phyloP scores from a whole-genome alignment of 2,329 filamentous ascomycete genomes.

The Exserohilum turcica region DNA sequence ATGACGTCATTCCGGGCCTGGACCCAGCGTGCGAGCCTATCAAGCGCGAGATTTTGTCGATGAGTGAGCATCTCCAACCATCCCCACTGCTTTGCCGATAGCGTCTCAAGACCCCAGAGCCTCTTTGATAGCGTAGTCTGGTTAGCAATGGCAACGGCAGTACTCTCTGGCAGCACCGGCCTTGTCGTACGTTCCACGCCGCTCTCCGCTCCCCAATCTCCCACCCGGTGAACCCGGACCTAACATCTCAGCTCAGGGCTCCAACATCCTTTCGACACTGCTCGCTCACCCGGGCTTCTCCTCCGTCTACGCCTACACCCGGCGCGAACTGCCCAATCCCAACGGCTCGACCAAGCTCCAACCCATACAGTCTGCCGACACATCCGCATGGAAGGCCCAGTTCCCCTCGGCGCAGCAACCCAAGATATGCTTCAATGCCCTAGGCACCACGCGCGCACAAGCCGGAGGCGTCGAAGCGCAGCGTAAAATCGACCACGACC shows the following conservation, averaged over 20 bases:
- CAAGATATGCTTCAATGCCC: conserved; percentile 71
- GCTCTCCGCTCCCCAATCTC: not conserved
- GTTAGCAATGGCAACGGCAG: conserved; percentile 55
- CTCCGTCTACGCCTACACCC: conserved; percentile 67
- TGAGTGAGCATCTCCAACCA: not conserved
- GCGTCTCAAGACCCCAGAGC: not conserved
- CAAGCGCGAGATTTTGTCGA: not conserved
- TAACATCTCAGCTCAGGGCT: conserved; percentile 58
- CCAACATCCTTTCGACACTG: conserved; percentile 70
- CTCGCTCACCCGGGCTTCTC: conserved; percentile 60
- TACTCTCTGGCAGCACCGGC: conserved; percentile 69
- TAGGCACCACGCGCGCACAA: conserved; percentile 77
- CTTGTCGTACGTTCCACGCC: conserved; percentile 54
- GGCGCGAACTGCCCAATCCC: conserved; percentile 62
- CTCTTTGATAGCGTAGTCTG: not conserved
- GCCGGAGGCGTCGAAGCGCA: conserved; percentile 80
- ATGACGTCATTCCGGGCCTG: not conserved
- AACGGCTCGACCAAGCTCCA: conserved; percentile 64
- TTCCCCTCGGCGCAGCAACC: conserved; percentile 62
- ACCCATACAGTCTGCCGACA: conserved; percentile 69
- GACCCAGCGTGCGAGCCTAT: not conserved
- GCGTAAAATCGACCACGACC: conserved; percentile 84
- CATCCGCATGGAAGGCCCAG: conserved; percentile 67
- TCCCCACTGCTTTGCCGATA: not conserved
- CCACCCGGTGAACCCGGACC: not conserved